phyloP scores from a whole-genome alignment of 495 filamentous ascomycete genomes.

The Neurospora sp. region DNA sequence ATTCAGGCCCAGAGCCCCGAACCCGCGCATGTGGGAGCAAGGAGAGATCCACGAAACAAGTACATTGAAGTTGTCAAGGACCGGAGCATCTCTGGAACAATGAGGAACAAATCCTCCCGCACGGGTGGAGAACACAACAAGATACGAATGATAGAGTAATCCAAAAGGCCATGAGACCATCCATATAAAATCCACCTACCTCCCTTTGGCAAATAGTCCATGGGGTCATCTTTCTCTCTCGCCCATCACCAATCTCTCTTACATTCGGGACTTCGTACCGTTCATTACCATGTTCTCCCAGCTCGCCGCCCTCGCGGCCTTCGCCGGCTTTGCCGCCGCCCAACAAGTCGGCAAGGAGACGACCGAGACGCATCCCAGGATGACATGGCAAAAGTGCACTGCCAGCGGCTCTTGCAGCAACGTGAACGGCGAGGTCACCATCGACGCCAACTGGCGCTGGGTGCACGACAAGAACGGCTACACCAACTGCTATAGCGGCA shows the following conservation, averaged over 20 bases:
- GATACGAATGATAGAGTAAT: neutral
- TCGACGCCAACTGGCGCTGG: slow-evolving; percentile 43
- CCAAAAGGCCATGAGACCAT: slow-evolving; percentile 1
- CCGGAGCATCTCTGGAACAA: neutral
- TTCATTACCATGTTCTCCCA: slow-evolving; percentile 16
- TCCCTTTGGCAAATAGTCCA: neutral
- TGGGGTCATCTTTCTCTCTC: neutral
- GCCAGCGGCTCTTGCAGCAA: slow-evolving; percentile 37
- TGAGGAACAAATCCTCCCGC: neutral
- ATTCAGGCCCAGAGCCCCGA: slow-evolving; percentile 16
- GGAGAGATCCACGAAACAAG: neutral
- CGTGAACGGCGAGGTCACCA: slow-evolving; percentile 32
- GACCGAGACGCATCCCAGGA: slow-evolving; percentile 47
- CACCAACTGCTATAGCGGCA: slow-evolving; percentile 39
- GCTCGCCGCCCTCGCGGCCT: slow-evolving; percentile 22
- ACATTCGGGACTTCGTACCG: neutral
- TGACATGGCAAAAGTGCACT: slow-evolving; percentile 49
- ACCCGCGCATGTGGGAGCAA: neutral
- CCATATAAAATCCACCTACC: slow-evolving; percentile 9
- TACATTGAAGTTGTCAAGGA: neutral
- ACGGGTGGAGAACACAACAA: neutral
- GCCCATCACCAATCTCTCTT: neutral
- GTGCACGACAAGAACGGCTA: slow-evolving; percentile 28
- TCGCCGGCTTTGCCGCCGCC: slow-evolving; percentile 27
- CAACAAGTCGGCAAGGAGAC: slow-evolving; percentile 48